These are phyloP conservation scores for Vitis vinifera DNA, from an alignment of 164 flowering plant genomes.

Conservation along the genomic window DNA sequence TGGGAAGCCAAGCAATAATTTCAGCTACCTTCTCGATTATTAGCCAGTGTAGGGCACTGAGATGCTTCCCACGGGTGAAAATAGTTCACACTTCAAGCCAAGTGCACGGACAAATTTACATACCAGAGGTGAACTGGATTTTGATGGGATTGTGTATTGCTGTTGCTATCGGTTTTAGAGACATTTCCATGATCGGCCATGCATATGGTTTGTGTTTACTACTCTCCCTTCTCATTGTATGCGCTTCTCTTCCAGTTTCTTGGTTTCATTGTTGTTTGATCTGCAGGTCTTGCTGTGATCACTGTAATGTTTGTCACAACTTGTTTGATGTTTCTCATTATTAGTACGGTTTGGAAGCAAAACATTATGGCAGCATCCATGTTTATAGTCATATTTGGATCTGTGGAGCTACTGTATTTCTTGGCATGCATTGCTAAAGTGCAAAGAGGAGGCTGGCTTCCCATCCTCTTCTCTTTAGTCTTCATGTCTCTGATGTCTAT, in stretches of 20 bases:
- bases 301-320: constrained; percentile 57
- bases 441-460: constrained; percentile 54
- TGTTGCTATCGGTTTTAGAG: neutral
- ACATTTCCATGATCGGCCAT: neutral
- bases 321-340: constrained; percentile 53
- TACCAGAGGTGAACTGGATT: constrained; percentile 3
- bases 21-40: neutral
- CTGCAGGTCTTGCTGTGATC: constrained; percentile 53
- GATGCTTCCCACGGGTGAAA: neutral
- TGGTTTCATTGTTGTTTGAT: neutral
- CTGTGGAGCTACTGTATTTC: constrained; percentile 48
- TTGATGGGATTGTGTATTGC: neutral
- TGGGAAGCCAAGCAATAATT: constrained; percentile 1
- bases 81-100: neutral
- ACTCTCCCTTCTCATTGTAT: neutral
- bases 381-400: constrained; percentile 50
- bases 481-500: constrained; percentile 32
- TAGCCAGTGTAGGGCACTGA: neutral
- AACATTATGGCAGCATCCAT: constrained; percentile 21
- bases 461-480: constrained; percentile 31
- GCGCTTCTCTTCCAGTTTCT: neutral
- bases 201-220: neutral
- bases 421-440: constrained; percentile 43
- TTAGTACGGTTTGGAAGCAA: constrained; percentile 45
- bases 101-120: neutral